Percentiles rank a stretch among this genome's conserved stretches.
phyloP scores from a whole-genome alignment of 441 rosid species.

The Populus hybrid region DNA sequence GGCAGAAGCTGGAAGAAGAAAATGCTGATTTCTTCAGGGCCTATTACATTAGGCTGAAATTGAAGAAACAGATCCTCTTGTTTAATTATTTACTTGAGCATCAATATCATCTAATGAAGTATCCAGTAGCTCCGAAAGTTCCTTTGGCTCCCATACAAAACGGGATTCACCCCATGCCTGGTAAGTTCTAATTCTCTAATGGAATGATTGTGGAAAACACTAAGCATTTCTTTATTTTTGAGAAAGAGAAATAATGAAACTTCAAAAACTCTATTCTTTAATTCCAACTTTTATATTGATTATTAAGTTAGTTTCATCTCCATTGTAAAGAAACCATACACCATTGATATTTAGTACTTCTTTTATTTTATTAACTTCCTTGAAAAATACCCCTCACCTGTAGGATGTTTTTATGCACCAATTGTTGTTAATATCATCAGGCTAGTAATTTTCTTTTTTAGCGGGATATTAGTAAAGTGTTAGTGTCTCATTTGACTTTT shows the following conservation, averaged over 20 bases:
- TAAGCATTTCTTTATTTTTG: background rate
- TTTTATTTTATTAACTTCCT: background rate
- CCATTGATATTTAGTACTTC: background rate
- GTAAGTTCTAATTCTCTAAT: constrained; percentile 38
- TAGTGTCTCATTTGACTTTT: background rate
- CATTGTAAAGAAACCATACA: background rate
- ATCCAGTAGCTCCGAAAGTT: constrained; percentile 68
- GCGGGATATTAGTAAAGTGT: background rate
- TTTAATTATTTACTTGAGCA: constrained; percentile 91
- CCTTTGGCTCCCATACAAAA: constrained; percentile 84
- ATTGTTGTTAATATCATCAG: background rate
- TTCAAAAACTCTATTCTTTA: background rate
- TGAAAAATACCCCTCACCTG: background rate
- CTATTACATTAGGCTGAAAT: constrained; percentile 83
- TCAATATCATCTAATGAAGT: constrained; percentile 90
- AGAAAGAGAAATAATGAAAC: background rate
- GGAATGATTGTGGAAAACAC: constrained; percentile 11
- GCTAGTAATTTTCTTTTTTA: background rate
- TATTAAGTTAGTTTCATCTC: background rate
- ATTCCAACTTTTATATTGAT: background rate
- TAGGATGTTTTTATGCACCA: background rate
- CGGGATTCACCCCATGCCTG: constrained; percentile 89
- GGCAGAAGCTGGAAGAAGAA: constrained; percentile 99
- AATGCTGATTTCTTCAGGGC: constrained; percentile 94
- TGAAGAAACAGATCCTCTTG: constrained; percentile 83